Conservation (phyloP, 129 eudicot genomes). For the Cynara cardunculus region DNA sequence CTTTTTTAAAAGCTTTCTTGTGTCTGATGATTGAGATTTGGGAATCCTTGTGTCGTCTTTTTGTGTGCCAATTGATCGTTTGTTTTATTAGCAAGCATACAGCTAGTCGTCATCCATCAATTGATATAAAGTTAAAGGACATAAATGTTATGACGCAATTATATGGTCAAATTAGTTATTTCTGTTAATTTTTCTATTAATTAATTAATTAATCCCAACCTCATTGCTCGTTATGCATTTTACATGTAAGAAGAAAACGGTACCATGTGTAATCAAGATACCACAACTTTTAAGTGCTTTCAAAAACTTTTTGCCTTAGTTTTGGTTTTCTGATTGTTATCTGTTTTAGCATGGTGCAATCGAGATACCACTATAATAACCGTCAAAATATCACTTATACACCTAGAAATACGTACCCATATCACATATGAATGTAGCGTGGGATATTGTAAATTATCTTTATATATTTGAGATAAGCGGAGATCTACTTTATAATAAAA, state of each 20-base stretch:
- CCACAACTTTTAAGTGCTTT: neutral
- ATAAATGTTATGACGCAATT: neutral
- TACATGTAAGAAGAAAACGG: neutral
- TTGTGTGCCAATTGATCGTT: constrained; percentile 8
- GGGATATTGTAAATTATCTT: neutral
- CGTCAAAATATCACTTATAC: neutral
- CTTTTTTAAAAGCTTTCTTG: neutral
- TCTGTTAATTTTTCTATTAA: too few relatives aligned
- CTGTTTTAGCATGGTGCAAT: neutral
- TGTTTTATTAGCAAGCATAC: constrained; percentile 31
- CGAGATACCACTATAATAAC: too few relatives aligned
- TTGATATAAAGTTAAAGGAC: constrained; percentile 4
- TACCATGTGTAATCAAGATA: neutral
- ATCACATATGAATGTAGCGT: neutral
- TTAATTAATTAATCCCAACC: neutral
- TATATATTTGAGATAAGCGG: neutral
- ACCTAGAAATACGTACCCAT: neutral
- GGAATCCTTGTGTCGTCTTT: neutral
- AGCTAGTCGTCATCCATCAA: neutral
- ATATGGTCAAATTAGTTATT: neutral
- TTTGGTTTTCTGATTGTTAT: neutral
- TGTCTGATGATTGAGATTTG: constrained; percentile 1
- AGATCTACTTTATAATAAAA: neutral
- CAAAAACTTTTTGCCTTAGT: neutral
- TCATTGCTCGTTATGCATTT: neutral